Evolutionary conservation across 345 rosid genomes (phyloP), one percentile per base, ranked within the genome.

Genomic region (Eucalyptus regnans): DNA sequence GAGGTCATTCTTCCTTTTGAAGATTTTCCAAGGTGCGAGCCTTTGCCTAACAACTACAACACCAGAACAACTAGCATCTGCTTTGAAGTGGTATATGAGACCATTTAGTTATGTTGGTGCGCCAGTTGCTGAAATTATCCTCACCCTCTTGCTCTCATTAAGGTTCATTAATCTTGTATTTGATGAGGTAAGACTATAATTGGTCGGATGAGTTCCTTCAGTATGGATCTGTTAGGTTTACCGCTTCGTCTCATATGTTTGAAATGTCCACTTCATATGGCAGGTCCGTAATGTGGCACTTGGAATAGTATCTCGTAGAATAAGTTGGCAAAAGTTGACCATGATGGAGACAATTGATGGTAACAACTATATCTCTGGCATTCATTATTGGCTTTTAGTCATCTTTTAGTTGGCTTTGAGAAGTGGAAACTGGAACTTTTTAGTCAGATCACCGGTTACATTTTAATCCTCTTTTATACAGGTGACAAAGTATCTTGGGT

Each of bases 1-100:
- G 52, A 33, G 81, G 48, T 84, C 50, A 86, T 86, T 87, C 52
- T 91, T 87, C 93, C 87, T 66, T 86, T 91, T 79, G 90, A 92
- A 97, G 99, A 93, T 97, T 92, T 94, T 97, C 88, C 99, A 95
- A 95, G 95, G 99, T 93, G 97, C 97, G 22, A 96, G 97, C 88
- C 94, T 97, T 86, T 96, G 98, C 93, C 94, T 97, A 81, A 96
- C 98, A 80, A 97, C 99, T 88, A 97, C 99, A 52, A 94, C 98
- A 23, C 99, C 99, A 1, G 99, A 97, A 93, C 98, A 97, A 90
- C 95, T 97, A 88, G 98, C 99, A 3, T 94, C 93, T 90, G 95
- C 98, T 90, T 91, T 97, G 90, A 93, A 94, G 89, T 96, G 99
- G 99, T 96, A 94, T 92, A 92, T 96, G 95, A 93, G 93, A 87